These are phyloP conservation scores for Melastoma malabathricum DNA, from an alignment of 345 rosid genomes.

Conservation along the genomic window DNA sequence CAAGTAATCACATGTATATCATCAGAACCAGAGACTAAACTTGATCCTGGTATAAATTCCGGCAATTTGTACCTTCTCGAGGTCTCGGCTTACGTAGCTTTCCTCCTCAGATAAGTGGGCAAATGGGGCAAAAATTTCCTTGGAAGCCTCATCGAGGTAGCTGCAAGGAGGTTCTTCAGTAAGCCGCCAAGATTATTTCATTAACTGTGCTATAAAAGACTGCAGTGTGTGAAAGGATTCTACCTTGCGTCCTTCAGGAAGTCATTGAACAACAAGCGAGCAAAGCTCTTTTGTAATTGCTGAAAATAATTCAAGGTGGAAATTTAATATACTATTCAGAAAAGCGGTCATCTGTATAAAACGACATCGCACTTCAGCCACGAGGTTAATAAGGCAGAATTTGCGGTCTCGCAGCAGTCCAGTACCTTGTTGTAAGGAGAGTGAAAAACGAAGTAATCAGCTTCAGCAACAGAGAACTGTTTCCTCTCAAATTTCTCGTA, in stretches of 20 bases:
- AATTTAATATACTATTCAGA: background rate
- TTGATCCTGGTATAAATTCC: too few relatives aligned
- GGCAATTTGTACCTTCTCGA: conserved; percentile 58
- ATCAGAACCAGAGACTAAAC: too few relatives aligned
- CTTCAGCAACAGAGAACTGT: conserved; percentile 68
- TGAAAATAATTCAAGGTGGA: conserved; percentile 23
- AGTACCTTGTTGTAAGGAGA: conserved; percentile 97
- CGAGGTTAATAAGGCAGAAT: background rate
- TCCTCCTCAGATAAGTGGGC: conserved; percentile 61
- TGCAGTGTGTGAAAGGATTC: conserved; percentile 3
- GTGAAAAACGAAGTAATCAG: conserved; percentile 77
- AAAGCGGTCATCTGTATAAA: too few relatives aligned
- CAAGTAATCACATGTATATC: background rate
- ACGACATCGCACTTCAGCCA: too few relatives aligned
- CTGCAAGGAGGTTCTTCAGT: conserved; percentile 20
- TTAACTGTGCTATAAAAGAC: background rate
- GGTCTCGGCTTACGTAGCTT: conserved; percentile 94
- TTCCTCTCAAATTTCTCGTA: conserved; percentile 76
- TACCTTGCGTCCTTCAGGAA: conserved; percentile 78
- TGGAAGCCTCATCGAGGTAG: conserved; percentile 60
- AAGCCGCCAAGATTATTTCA: background rate
- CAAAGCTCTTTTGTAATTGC: conserved; percentile 99
- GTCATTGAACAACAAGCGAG: conserved; percentile 80
- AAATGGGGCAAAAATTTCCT: conserved; percentile 74
- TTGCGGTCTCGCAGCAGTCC: background rate